Base-by-base conservation (phyloP, 2,329 filamentous ascomycete species). In the Raffaelea arxii region DNA sequence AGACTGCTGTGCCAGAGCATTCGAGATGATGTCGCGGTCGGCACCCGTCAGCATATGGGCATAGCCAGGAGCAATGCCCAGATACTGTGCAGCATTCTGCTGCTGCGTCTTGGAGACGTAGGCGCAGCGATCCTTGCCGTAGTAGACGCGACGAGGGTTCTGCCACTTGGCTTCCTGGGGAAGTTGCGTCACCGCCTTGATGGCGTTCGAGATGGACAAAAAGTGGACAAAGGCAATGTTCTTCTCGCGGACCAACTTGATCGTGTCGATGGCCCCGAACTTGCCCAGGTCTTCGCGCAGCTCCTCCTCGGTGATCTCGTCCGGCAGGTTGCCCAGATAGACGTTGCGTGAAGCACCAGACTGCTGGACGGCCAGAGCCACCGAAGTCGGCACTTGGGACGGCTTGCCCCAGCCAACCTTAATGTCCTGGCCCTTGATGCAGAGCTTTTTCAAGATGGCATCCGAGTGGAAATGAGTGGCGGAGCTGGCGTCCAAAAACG, bases 331-430 rank as follows among this genome's bases (percentile, higher is more conserved):
- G 46, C 92, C 92, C 38, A 98, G 75, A 62, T 98, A 98, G 27
- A 98, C 92, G 61, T 98, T 98, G 54, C 92, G 81, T 18, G 92
- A 98, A 25, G 92, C 92, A 44, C 90, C 90, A 12, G 90, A 96
- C 67, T 98, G 92, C 69, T 98, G 92, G 25, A 97, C 92, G 41
- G 92, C 91, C 48, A 97, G 74, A n/a, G 90, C 89, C 41, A 98
- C 92, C 2, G 92, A 97, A 3, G 91, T 97, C 4, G 92, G 92
- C 1, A 98, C 92, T 66, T 95, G 91, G 4, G 92, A 97, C 25
- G 92, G 91, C 70, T 98, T 98, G 53, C 92, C 92, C 92, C 92
- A 98, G 52, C 92, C 92, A 58, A 98, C 90, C 75, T 98, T 98
- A 73, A 98, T 96, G 64, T 98, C 92, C 71, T 97, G 92, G 23